These are phyloP conservation scores for Wakefieldia striispora DNA, from an alignment of 768 basidiomycete genomes.

Conservation along the genomic window DNA sequence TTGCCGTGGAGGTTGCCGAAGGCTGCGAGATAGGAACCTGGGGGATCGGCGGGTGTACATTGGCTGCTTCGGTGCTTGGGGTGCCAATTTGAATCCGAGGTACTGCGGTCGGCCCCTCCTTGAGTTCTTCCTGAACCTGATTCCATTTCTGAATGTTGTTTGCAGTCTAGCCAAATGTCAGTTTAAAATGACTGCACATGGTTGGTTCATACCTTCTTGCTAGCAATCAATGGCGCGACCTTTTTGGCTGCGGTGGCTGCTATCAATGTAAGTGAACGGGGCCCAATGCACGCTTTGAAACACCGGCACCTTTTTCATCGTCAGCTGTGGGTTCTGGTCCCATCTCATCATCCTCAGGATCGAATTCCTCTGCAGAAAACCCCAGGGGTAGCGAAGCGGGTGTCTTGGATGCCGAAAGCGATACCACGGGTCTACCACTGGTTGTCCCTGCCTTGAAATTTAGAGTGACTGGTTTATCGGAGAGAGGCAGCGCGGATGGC, in stretches of 20 bases:
- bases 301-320: slow-evolving; percentile 42
- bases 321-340: slow-evolving; percentile 45
- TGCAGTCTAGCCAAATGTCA: slow-evolving; percentile 54
- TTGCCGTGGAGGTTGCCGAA: slow-evolving; percentile 23
- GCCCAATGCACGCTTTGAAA: background rate
- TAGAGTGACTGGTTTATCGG: slow-evolving; percentile 78
- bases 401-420: slow-evolving; percentile 28
- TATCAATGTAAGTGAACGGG: slow-evolving; percentile 7
- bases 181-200: background rate
- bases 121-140: slow-evolving; percentile 87
- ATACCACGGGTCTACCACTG: slow-evolving; percentile 18
- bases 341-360: slow-evolving; percentile 36
- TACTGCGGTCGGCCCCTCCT: slow-evolving; percentile 38
- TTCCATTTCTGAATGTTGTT: slow-evolving; percentile 98
- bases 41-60: slow-evolving; percentile 1
- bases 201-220: slow-evolving; percentile 64
- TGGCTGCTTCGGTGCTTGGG: slow-evolving; percentile 7
- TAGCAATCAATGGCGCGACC: slow-evolving; percentile 79
- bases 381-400: slow-evolving; percentile 49
- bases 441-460: slow-evolving; percentile 54
- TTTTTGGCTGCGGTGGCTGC: slow-evolving; percentile 56
- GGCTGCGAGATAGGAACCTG: slow-evolving; percentile 11
- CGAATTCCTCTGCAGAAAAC: slow-evolving; percentile 67
- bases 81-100: slow-evolving; percentile 14
- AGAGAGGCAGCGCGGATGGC: slow-evolving; percentile 69